Percentiles rank a stretch among this genome's conserved stretches.
Evolutionary conservation across 2,329 filamentous ascomycete species (phyloP).

Genomic region (Talaromyces marneffei): DNA sequence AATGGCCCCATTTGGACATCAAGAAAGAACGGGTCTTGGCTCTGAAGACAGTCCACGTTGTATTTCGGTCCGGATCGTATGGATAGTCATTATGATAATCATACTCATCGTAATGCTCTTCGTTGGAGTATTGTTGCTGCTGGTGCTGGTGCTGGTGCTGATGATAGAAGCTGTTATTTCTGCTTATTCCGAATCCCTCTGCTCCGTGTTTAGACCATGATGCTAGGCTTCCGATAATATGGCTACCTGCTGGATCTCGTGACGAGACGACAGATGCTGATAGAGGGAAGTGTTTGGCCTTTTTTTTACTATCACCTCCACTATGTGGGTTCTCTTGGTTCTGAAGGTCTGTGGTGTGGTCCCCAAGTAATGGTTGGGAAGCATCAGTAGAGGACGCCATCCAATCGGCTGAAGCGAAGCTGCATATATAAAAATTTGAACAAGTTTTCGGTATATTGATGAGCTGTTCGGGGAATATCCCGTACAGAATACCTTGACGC

Average conservation of each 20-base stretch:
- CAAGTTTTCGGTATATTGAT: not conserved
- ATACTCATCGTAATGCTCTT: not conserved
- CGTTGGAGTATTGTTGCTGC: not conserved
- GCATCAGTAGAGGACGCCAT: slow-evolving; percentile 12
- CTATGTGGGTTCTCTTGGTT: not conserved
- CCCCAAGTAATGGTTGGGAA: slow-evolving; percentile 11
- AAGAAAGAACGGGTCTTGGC: slow-evolving; percentile 29
- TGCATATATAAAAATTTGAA: not conserved
- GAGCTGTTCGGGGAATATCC: not conserved
- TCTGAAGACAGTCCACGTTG: slow-evolving; percentile 8
- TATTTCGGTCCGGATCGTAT: not conserved
- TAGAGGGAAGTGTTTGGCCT: not conserved
- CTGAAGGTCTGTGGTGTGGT: slow-evolving; percentile 1
- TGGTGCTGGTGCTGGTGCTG: not conserved
- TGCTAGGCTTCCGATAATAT: slow-evolving; percentile 4
- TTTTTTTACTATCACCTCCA: not conserved
- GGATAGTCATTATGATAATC: slow-evolving; percentile 4
- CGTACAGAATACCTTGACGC: not conserved
- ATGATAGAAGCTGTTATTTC: not conserved
- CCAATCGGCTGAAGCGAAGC: not conserved
- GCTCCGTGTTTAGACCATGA: slow-evolving; percentile 8
- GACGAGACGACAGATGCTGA: not conserved
- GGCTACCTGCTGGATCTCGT: not conserved
- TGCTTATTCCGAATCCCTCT: not conserved
- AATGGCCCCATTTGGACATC: slow-evolving; percentile 46